Base-by-base conservation (phyloP, 169 alveolate genomes). In the Babesia gibsoni region DNA sequence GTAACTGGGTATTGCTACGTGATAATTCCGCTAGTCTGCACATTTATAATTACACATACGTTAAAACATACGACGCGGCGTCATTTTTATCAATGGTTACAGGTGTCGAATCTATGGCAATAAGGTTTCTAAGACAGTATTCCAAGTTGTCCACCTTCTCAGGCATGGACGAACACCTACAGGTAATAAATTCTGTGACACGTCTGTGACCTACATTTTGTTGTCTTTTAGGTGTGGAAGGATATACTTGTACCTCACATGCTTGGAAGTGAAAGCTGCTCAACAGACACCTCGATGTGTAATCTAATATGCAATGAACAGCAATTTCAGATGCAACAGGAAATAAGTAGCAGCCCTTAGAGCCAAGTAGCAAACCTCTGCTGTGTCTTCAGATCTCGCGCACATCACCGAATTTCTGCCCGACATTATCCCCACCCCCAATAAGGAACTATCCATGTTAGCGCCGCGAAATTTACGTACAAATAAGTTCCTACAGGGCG, bases 71-170 rank as follows among this genome's bases (percentile, higher is more conserved):
- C 86, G 67, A 49, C n/a, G 39, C 73, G 3, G 54, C 68, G 27
- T 50, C 37, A 23, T 61, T 30, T 32, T 35, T 18, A 0, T 37
- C 54, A 14, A 5, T 23, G n/a, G 52, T 48, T 10, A 61, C 69
- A n/a, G 88, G 88, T 8, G 82, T 79, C 16, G 73, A 69, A 49
- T 79, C 88, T 18, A 68, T 23, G 18, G 88, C 88, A 63, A 79
- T 61, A 4, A 79, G 54, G 61, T 79, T 79, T 33, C 67, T 65
- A 23, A 79, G 67, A 27, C 88, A 79, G 39, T 79, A 79, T 33
- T 79, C 88, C 5, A 70, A 53, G 45, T 79, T 79, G 49, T 79
- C 88, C 5, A 53, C 77, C 79, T 79, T 79, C 45, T 52, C 59
- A 8, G 72, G 72, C 18, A 8, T 61, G 52, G 36, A 61, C 8